phyloP scores from a whole-genome alignment of 2,329 filamentous ascomycete genomes.

The Diaporthe australafricana region DNA sequence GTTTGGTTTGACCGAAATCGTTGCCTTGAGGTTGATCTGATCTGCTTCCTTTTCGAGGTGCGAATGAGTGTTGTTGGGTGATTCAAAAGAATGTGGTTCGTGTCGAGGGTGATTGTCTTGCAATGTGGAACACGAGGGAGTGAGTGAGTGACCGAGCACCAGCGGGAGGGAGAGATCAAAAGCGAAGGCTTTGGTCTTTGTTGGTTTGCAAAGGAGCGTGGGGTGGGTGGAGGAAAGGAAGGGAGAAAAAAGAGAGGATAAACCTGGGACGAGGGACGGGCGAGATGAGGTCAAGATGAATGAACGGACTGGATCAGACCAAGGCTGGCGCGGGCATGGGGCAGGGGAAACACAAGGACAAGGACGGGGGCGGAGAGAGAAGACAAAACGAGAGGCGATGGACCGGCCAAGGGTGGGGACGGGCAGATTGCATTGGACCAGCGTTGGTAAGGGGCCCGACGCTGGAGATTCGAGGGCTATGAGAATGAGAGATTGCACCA shows the following conservation, averaged over 20 bases:
- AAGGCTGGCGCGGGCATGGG: no score
- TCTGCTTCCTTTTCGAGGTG: slow-evolving; percentile 9
- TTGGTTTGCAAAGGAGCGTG: slow-evolving; percentile 29
- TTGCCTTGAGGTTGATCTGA: slow-evolving; percentile 8
- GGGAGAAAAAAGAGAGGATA: not conserved
- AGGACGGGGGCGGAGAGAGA: not conserved
- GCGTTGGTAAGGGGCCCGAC: not conserved
- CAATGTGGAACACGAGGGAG: slow-evolving; percentile 28
- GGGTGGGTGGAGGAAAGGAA: slow-evolving; percentile 12
- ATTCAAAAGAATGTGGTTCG: slow-evolving; percentile 36
- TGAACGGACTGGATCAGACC: slow-evolving; percentile 2
- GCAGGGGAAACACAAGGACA: not conserved
- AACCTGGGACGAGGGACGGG: slow-evolving; percentile 21
- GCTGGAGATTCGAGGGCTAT: not conserved
- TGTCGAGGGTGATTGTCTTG: slow-evolving; percentile 19
- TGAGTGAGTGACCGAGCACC: slow-evolving; percentile 29
- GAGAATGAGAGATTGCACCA: slow-evolving; percentile 20
- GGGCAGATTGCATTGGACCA: slow-evolving; percentile 15
- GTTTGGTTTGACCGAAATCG: not conserved
- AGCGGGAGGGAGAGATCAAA: slow-evolving; percentile 29
- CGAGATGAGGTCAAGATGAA: slow-evolving; percentile 25
- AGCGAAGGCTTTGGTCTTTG: slow-evolving; percentile 25
- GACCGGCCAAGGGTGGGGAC: slow-evolving; percentile 11
- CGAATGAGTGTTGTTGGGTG: slow-evolving; percentile 27
- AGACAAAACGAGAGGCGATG: slow-evolving; percentile 11